Conservation (phyloP, 2,329 filamentous ascomycete species). For the Davidsoniella neocaledoniae region DNA sequence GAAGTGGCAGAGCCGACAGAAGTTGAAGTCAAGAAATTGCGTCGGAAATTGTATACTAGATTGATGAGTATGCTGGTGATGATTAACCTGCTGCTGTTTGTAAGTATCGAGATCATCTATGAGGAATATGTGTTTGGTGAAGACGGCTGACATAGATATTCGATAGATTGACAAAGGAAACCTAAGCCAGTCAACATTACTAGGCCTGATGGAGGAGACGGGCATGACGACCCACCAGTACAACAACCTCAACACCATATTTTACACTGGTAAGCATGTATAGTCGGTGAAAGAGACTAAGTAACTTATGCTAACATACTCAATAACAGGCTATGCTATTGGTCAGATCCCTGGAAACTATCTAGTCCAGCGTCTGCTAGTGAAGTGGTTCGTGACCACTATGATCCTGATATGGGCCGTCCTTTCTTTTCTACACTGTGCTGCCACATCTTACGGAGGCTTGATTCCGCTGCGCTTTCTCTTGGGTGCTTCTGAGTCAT, state of each 20-base stretch:
- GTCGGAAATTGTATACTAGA: not conserved
- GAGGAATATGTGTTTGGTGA: too few relatives aligned
- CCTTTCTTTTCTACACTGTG: slow-evolving; percentile 15
- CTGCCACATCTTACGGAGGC: slow-evolving; percentile 13
- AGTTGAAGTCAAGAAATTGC: not conserved
- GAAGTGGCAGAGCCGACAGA: not conserved
- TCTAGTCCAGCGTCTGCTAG: slow-evolving; percentile 1
- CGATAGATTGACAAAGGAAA: slow-evolving; percentile 5
- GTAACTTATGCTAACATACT: not conserved
- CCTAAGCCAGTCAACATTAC: slow-evolving; percentile 3
- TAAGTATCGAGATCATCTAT: not conserved
- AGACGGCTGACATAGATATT: not conserved
- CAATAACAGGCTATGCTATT: not conserved
- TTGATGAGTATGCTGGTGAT: not conserved
- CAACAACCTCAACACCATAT: slow-evolving; percentile 32
- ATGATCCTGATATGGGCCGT: slow-evolving; percentile 10
- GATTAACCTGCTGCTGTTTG: slow-evolving; percentile 2
- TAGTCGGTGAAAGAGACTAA: slow-evolving; percentile 15
- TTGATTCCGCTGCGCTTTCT: slow-evolving; percentile 15
- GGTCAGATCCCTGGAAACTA: slow-evolving; percentile 7
- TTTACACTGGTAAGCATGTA: slow-evolving; percentile 33
- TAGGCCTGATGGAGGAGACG: slow-evolving; percentile 8
- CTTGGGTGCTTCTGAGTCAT: slow-evolving; percentile 15
- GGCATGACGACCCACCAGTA: slow-evolving; percentile 22
- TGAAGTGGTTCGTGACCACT: not conserved